Base-by-base conservation (phyloP, 1,139 yeast genomes). In the Diutina pseudorugosa region DNA sequence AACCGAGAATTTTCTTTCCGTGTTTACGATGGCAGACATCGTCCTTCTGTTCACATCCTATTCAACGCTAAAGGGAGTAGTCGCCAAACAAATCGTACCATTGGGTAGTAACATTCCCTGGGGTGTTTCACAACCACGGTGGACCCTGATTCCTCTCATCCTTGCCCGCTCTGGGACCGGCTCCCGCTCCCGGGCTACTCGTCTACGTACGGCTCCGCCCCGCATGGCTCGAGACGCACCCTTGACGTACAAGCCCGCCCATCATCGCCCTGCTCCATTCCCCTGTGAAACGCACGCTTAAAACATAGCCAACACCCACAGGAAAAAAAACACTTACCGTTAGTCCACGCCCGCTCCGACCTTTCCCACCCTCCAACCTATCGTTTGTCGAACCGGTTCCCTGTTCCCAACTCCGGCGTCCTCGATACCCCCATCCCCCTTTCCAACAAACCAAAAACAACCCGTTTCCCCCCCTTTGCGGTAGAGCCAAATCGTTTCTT, bases 121-220 rank as follows among this genome's bases (percentile, higher is more conserved):
- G 7, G 6, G 7, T 23, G 25, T 23, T 23, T 23, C 25, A 23
- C 7, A 4, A 23, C 6, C 25, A 23, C 25, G 25, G 25, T 23
- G 25, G 25, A 23, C 25, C 25, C 25, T 23, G 25, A 23, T 7
- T 23, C 25, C 25, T 23, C 25, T 23, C 25, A 23, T n/a, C n/a
- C n/a, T n/a, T n/a, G n/a, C n/a, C n/a, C n/a, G n/a, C n/a, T 1
- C n/a, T 30, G 5, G n/a, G n/a, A 4, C 36, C n/a, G 8, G 4
- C 11, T 12, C 36, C 36, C n/a, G 1, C 36, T 23, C 36, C 36
- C n/a, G 14, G 36, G 12, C n/a, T 30, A 30, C 49, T 45, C 49
- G 49, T 45, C 49, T 45, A 45, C 40, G 49, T 45, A 45, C 16
- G 47, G 47, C 33, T 21, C 33, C 47, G 47, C 49, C 49, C 40